Percentiles rank a stretch among this genome's conserved stretches.
Evolutionary conservation across 164 flowering plant genomes (phyloP).

Genomic region (Malania oleifera): DNA sequence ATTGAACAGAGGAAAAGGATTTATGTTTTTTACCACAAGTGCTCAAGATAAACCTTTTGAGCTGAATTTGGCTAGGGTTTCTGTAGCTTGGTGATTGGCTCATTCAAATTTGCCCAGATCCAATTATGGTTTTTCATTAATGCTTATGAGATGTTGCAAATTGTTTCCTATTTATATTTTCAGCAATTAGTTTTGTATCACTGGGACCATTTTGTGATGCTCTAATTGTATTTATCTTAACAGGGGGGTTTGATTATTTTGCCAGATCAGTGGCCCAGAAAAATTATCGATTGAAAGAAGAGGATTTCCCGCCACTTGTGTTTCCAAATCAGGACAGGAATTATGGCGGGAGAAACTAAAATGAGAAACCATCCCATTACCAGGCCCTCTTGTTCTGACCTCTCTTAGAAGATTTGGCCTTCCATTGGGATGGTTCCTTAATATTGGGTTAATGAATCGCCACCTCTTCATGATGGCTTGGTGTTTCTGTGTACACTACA

Average conservation of each 20-base stretch:
- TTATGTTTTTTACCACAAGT: too few relatives aligned
- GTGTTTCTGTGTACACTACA: slow-evolving; percentile 34
- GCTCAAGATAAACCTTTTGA: too few relatives aligned
- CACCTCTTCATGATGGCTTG: slow-evolving; percentile 17
- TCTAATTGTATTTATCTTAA: slow-evolving; percentile 34
- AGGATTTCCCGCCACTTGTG: slow-evolving; percentile 39
- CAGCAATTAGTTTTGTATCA: slow-evolving; percentile 4
- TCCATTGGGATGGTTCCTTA: slow-evolving; percentile 14
- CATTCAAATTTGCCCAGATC: neutral
- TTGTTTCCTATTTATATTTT: neutral
- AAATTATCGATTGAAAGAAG: slow-evolving; percentile 36
- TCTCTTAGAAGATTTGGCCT: slow-evolving; percentile 15
- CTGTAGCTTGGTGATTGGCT: too few relatives aligned
- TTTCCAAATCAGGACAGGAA: slow-evolving; percentile 24
- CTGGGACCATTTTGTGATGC: slow-evolving; percentile 30
- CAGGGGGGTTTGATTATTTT: slow-evolving; percentile 64
- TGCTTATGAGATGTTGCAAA: neutral
- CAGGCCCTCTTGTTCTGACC: slow-evolving; percentile 20
- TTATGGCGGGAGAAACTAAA: slow-evolving; percentile 27
- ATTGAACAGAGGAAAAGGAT: too few relatives aligned
- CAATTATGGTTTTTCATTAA: neutral
- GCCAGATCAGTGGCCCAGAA: slow-evolving; percentile 37
- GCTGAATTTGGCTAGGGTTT: too few relatives aligned
- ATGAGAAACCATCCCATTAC: slow-evolving; percentile 24
- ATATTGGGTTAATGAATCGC: slow-evolving; percentile 22